Base-by-base conservation (phyloP, 2,329 filamentous ascomycete species). In the Tolypocladium ophioglossoides region DNA sequence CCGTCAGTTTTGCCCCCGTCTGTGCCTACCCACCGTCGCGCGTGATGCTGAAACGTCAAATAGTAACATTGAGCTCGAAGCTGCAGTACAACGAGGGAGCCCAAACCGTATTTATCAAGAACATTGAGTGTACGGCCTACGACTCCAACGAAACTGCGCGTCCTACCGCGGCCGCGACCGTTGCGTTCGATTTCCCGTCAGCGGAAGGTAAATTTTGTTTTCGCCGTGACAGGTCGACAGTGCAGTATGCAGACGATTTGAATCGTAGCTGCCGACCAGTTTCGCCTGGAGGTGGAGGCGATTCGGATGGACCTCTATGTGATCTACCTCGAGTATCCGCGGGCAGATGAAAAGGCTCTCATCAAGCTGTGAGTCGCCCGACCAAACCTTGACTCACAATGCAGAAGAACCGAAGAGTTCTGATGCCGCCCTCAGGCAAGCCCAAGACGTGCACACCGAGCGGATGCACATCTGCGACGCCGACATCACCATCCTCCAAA, bases 281-380 rank as follows among this genome's bases (percentile, higher is more conserved):
- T 52, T 34, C 34, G 41, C 30, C 32, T 35, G 8, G 53, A 52
- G 24, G 22, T 50, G 5, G 53, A 55, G 22, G 53, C 53, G 24
- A 49, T 55, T 5, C 49, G 53, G 35, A 55, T 55, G 53, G 53
- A 55, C 34, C 53, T 55, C 50, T 55, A 52, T 12, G 40, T 55
- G 10, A 52, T 55, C 22, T 30, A 52, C 37, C 22, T 55, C 24
- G 41, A 50, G 50, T n/a, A 52, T 27, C 53, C 39, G 4, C 24
- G 53, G 16, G 35, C 37, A 30, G 47, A 51, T 14, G 52, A 54
- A 14, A 41, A 35, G 30, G 37, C 40, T 11, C 47, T 54, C 22
- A 18, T 54, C 18, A 54, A 54, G 9, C 18, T 54, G 52, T 54
- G 18, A 32, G 44, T 47, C 22, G 5, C n/a, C 16, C 22, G 11